Percentiles rank a stretch among this genome's conserved stretches.
These are phyloP conservation scores for Sordariomycetes sp. DNA, from an alignment of 2,329 filamentous ascomycete genomes.

Conservation along the genomic window DNA sequence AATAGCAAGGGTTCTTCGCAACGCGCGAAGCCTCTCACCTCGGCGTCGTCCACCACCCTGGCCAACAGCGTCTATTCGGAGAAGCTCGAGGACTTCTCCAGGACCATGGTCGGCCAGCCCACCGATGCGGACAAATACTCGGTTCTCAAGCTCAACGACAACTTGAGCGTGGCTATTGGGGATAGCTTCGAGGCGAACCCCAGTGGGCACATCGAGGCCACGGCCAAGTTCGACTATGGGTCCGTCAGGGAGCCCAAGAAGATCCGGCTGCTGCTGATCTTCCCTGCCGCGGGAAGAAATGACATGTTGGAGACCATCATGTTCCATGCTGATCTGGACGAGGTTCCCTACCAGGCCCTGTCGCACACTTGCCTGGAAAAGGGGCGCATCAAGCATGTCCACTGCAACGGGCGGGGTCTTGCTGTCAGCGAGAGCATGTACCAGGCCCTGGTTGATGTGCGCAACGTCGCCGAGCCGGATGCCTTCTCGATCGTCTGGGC, in stretches of 20 bases:
- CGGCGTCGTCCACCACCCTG: slow-evolving; percentile 1
- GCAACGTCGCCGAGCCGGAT: slow-evolving; percentile 6
- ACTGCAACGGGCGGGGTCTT: slow-evolving; percentile 8
- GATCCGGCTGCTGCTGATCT: slow-evolving; percentile 9
- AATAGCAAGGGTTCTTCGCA: neutral
- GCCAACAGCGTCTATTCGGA: slow-evolving; percentile 4
- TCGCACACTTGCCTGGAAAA: slow-evolving; percentile 5
- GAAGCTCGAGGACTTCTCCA: slow-evolving; percentile 3
- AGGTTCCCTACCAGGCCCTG: slow-evolving; percentile 9
- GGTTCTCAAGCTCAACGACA: slow-evolving; percentile 8
- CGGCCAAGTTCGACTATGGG: slow-evolving; percentile 7
- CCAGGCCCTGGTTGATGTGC: slow-evolving; percentile 7
- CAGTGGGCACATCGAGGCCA: slow-evolving; percentile 3
- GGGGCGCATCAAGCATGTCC: slow-evolving; percentile 2
- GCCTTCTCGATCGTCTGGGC: slow-evolving; percentile 9
- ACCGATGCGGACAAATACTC: slow-evolving; percentile 6
- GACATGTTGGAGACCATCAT: slow-evolving; percentile 9
- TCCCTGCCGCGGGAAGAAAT: slow-evolving; percentile 4
- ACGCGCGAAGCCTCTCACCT: neutral
- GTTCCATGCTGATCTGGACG: slow-evolving; percentile 10
- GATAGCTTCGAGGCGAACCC: slow-evolving; percentile 9
- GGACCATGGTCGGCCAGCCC: neutral
- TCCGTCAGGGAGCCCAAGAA: slow-evolving; percentile 6
- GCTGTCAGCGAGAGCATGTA: slow-evolving; percentile 6
- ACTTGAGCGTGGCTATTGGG: slow-evolving; percentile 8